A percentile compares a stretch with the other conserved stretches of the same genome.
Evolutionary conservation across 768 basidiomycete genomes (phyloP).

Genomic region (Termitomyces sp.): DNA sequence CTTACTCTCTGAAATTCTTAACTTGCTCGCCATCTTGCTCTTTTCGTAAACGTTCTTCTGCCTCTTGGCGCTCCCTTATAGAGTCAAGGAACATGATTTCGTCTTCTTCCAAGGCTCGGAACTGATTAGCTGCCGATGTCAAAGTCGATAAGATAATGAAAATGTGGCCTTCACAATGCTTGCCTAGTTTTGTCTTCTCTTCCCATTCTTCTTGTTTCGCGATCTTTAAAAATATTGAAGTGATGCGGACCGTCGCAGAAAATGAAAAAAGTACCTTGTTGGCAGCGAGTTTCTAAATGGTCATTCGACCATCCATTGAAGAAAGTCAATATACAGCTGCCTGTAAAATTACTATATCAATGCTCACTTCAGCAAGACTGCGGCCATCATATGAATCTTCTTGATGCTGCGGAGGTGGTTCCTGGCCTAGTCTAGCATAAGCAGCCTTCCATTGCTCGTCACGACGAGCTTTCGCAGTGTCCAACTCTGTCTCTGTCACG

Average conservation of each 20-base stretch:
- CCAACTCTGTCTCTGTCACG: slow-evolving; percentile 74
- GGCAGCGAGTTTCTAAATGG: slow-evolving; percentile 76
- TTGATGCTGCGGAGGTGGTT: slow-evolving; percentile 68
- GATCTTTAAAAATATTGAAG: slow-evolving; percentile 38
- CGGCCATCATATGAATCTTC: slow-evolving; percentile 81
- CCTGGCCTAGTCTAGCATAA: slow-evolving; percentile 82
- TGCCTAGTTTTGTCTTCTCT: slow-evolving; percentile 75
- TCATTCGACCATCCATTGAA: slow-evolving; percentile 35
- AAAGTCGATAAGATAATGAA: slow-evolving; percentile 3
- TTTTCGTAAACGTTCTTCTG: slow-evolving; percentile 71
- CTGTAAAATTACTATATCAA: slow-evolving; percentile 9
- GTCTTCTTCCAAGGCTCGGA: slow-evolving; percentile 85
- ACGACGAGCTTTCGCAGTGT: slow-evolving; percentile 59
- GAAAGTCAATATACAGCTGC: slow-evolving; percentile 38
- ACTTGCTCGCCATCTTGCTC: slow-evolving; percentile 76
- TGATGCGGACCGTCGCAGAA: background rate
- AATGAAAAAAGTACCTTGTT: slow-evolving; percentile 54
- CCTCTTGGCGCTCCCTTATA: slow-evolving; percentile 66
- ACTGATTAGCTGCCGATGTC: slow-evolving; percentile 64
- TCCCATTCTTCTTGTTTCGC: slow-evolving; percentile 95
- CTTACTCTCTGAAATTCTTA: slow-evolving; percentile 71
- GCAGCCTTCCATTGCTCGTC: slow-evolving; percentile 91
- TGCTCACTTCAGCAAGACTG: slow-evolving; percentile 81
- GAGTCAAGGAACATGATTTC: slow-evolving; percentile 88
- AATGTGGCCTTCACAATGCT: background rate